Percentiles rank a stretch among this genome's conserved stretches.
Conservation (phyloP, 2,329 filamentous ascomycete species). For the Fusarium sp. region DNA sequence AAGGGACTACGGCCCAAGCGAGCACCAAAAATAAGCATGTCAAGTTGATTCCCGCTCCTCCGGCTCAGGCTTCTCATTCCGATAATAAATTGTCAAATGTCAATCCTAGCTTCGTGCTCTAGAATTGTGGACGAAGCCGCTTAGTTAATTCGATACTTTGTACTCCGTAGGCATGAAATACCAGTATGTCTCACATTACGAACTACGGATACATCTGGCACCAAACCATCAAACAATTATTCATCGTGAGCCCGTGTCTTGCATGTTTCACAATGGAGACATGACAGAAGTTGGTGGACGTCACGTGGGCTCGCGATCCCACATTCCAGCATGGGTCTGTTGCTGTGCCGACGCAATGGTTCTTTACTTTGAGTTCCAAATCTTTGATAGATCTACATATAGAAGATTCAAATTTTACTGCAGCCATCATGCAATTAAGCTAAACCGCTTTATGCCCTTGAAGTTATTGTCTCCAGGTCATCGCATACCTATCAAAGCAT, state of each 20-base stretch:
- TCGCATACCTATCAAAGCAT: constrained; percentile 11
- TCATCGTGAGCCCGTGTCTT: neutral
- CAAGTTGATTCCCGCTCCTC: neutral
- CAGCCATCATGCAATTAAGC: neutral
- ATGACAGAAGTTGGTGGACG: neutral
- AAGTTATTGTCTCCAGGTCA: neutral
- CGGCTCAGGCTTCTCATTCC: neutral
- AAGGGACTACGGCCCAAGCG: neutral
- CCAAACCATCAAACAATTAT: neutral
- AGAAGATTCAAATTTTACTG: constrained; percentile 11
- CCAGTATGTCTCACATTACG: neutral
- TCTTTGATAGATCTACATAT: neutral
- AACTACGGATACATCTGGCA: neutral
- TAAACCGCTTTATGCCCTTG: constrained; percentile 8
- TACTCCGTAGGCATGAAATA: neutral
- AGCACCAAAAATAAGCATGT: constrained; percentile 16
- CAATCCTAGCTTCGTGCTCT: constrained; percentile 11
- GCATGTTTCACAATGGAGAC: neutral
- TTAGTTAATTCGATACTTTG: neutral
- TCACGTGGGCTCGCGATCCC: constrained; percentile 17
- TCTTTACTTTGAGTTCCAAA: neutral
- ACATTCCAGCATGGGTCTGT: constrained; percentile 12
- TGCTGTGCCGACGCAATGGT: constrained; percentile 21
- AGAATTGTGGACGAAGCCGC: neutral
- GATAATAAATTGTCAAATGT: neutral